Evolutionary conservation across 225 moss, liverwort and hornwort genomes (phyloP).

Genomic region (Physcomitrium patens): DNA sequence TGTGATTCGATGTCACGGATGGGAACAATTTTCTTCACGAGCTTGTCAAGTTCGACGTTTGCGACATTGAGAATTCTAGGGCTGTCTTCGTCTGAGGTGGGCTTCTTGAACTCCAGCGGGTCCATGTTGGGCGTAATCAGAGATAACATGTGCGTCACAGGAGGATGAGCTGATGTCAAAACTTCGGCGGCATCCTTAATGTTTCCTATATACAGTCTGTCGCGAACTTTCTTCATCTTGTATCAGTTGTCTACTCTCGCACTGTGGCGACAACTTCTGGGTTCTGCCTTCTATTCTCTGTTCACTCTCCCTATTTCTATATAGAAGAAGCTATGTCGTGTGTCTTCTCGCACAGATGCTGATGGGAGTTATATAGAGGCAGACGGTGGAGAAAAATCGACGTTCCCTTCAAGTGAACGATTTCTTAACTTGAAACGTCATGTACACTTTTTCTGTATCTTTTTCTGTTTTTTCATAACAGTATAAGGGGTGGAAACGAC

Average conservation of each 20-base stretch:
- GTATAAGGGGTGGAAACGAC: too few species aligned
- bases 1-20: slow-evolving; percentile 89
- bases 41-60: slow-evolving; percentile 37
- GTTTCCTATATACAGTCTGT: slow-evolving; percentile 86
- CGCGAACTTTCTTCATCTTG: slow-evolving; percentile 87
- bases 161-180: slow-evolving; percentile 55
- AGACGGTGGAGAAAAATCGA: too few species aligned
- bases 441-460: too few species aligned
- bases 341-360: too few species aligned
- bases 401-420: too few species aligned
- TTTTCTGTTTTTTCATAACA: too few species aligned
- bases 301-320: too few species aligned
- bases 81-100: slow-evolving; percentile 7
- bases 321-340: too few species aligned
- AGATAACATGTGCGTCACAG: slow-evolving; percentile 85
- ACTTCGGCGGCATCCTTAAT: slow-evolving; percentile 80
- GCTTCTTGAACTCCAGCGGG: slow-evolving; percentile 50
- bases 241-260: background rate
- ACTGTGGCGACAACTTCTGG: too few species aligned
- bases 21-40: slow-evolving; percentile 68
- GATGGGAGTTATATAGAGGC: too few species aligned
- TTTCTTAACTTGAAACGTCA: too few species aligned
- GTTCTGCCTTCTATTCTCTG: too few species aligned
- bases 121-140: slow-evolving; percentile 69
- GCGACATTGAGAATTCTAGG: slow-evolving; percentile 38